phyloP scores from a whole-genome alignment of 2,329 filamentous ascomycete species.

The Elsinoe batatas region DNA sequence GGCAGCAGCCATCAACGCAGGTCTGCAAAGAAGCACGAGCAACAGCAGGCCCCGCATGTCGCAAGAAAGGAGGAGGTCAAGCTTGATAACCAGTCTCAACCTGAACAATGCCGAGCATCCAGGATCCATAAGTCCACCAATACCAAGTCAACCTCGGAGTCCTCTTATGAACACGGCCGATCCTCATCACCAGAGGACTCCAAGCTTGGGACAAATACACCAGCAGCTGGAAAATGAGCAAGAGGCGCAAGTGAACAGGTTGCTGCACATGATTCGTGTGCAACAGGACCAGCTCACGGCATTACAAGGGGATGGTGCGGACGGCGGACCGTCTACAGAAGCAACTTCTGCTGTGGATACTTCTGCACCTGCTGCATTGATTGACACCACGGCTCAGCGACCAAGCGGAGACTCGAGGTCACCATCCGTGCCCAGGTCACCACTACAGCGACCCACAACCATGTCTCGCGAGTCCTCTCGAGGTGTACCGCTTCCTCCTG shows the following conservation, averaged over 20 bases:
- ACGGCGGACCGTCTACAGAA: constrained; percentile 37
- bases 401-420: not conserved
- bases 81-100: constrained; percentile 62
- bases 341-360: constrained; percentile 17
- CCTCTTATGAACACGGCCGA: constrained; percentile 32
- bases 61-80: constrained; percentile 46
- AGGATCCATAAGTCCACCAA: constrained; percentile 59
- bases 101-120: constrained; percentile 61
- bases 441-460: constrained; percentile 23
- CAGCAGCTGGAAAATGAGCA: constrained; percentile 72
- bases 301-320: constrained; percentile 33
- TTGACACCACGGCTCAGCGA: constrained; percentile 28
- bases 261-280: constrained; percentile 65
- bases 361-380: constrained; percentile 18
- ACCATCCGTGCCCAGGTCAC: constrained; percentile 14
- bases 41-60: constrained; percentile 43
- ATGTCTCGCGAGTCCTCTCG: constrained; percentile 38
- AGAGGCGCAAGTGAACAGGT: constrained; percentile 68
- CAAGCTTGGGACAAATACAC: constrained; percentile 66
- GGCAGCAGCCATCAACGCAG: constrained; percentile 66
- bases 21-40: constrained; percentile 35
- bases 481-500: constrained; percentile 21
- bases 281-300: constrained; percentile 62
- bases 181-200: constrained; percentile 55
- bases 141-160: constrained; percentile 27